Conservation (phyloP, 129 eudicot species). For the Mikania micrantha region DNA sequence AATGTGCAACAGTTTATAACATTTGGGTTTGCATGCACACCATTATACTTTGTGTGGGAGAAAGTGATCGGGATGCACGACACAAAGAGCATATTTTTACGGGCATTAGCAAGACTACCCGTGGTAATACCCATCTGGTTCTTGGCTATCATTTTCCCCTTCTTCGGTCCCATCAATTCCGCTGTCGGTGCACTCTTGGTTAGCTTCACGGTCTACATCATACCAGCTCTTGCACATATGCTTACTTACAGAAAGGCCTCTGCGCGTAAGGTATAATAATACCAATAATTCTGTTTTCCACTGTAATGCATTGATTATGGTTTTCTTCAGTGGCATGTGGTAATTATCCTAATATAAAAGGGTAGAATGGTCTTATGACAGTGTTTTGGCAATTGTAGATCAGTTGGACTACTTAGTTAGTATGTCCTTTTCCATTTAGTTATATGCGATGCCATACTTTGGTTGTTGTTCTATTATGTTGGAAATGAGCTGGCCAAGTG, state of each 20-base stretch:
- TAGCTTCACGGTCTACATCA: constrained; percentile 79
- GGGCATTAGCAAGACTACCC: constrained; percentile 74
- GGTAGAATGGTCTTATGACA: constrained; percentile 15
- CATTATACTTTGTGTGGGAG: constrained; percentile 84
- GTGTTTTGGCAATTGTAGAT: background rate
- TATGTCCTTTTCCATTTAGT: constrained; percentile 22
- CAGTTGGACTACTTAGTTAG: constrained; percentile 16
- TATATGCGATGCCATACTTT: constrained; percentile 29
- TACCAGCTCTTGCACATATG: constrained; percentile 87
- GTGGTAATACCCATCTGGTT: constrained; percentile 91
- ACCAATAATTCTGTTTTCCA: background rate
- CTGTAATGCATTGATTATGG: background rate
- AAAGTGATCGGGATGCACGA: constrained; percentile 70
- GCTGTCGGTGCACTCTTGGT: constrained; percentile 84
- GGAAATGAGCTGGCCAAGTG: constrained; percentile 39
- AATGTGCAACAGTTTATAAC: constrained; percentile 61
- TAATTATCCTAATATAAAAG: constrained; percentile 13
- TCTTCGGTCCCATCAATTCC: constrained; percentile 88
- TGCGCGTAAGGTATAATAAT: constrained; percentile 52
- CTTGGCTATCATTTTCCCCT: constrained; percentile 74
- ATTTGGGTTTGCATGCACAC: constrained; percentile 91
- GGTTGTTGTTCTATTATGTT: constrained; percentile 37
- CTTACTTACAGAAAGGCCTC: constrained; percentile 55
- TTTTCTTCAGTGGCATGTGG: constrained; percentile 1
- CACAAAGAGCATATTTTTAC: constrained; percentile 55